phyloP scores from a whole-genome alignment of 805 yeast genomes.

The Myxozyma nipponensis region DNA sequence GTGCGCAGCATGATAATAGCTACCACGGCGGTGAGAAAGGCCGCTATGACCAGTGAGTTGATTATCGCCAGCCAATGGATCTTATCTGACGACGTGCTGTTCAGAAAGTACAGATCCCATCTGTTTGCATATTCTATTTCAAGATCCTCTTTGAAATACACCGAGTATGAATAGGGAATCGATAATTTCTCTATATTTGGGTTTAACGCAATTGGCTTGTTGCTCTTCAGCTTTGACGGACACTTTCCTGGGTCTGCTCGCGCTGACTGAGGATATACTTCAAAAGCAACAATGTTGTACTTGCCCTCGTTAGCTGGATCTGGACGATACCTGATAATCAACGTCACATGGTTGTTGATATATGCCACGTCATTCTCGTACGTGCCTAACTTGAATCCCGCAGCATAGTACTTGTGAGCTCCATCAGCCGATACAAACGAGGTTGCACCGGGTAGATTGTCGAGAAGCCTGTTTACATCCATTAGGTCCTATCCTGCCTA shows the following conservation, averaged over 20 bases:
- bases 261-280: slow-evolving; percentile 74
- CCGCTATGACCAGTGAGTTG: slow-evolving; percentile 63
- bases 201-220: slow-evolving; percentile 53
- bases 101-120: slow-evolving; percentile 67
- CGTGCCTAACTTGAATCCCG: slow-evolving; percentile 84
- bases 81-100: slow-evolving; percentile 47
- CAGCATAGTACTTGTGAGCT: slow-evolving; percentile 66
- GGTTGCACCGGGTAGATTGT: slow-evolving; percentile 84
- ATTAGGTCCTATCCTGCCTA: neutral
- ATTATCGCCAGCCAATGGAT: slow-evolving; percentile 77
- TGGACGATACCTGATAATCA: slow-evolving; percentile 69
- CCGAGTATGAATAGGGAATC: slow-evolving; percentile 79
- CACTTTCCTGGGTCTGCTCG: slow-evolving; percentile 46
- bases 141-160: slow-evolving; percentile 81
- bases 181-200: slow-evolving; percentile 39
- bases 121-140: slow-evolving; percentile 61
- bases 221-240: slow-evolving; percentile 67
- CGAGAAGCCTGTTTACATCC: slow-evolving; percentile 44
- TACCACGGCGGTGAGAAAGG: slow-evolving; percentile 59
- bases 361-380: slow-evolving; percentile 54
- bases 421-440: slow-evolving; percentile 61
- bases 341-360: slow-evolving; percentile 74
- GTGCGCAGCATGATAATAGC: slow-evolving; percentile 60
- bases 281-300: slow-evolving; percentile 71
- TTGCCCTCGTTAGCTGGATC: slow-evolving; percentile 36